A percentile compares a stretch with the other conserved stretches of the same genome.
These are phyloP conservation scores for Trichophyton rubrum DNA, from an alignment of 2,329 filamentous ascomycete genomes.

Conservation along the genomic window DNA sequence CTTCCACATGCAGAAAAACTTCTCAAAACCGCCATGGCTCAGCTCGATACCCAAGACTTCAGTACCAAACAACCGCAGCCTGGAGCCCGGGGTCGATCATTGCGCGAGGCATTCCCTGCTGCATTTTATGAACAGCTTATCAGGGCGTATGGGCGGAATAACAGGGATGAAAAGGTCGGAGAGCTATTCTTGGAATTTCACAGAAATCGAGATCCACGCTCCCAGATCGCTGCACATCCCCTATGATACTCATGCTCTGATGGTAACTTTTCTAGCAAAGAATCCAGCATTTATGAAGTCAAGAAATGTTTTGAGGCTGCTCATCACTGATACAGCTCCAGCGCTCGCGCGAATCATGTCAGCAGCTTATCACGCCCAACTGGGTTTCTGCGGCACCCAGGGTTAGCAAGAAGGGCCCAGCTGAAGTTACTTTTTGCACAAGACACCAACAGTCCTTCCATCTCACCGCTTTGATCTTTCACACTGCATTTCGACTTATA, in stretches of 20 bases:
- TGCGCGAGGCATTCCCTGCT: conserved; percentile 35
- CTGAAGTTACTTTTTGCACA: background rate
- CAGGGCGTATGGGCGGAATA: conserved; percentile 40
- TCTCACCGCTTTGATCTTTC: conserved; percentile 39
- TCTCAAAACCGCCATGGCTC: conserved; percentile 27
- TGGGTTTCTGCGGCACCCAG: background rate
- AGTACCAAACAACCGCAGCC: conserved; percentile 32
- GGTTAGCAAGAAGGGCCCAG: background rate
- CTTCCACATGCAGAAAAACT: conserved; percentile 27
- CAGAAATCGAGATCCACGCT: conserved; percentile 10
- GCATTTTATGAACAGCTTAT: conserved; percentile 46
- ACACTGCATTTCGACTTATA: conserved; percentile 39
- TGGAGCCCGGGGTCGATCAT: conserved; percentile 21
- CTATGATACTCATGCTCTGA: conserved; percentile 49
- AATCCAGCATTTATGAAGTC: conserved; percentile 47
- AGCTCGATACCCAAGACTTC: conserved; percentile 30
- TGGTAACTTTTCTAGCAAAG: conserved; percentile 48
- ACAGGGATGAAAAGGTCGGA: conserved; percentile 38
- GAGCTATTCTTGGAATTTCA: conserved; percentile 46
- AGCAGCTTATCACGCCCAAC: background rate
- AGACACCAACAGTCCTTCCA: conserved; percentile 19
- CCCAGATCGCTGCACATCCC: conserved; percentile 26
- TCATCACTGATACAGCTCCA: conserved; percentile 41
- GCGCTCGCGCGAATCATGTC: conserved; percentile 22
- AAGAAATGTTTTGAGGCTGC: conserved; percentile 54